Percentiles rank a stretch among this genome's conserved stretches.
These are phyloP conservation scores for Globisporangium uncinulatum DNA, from an alignment of 352 stramenopile genomes.

Conservation along the genomic window DNA sequence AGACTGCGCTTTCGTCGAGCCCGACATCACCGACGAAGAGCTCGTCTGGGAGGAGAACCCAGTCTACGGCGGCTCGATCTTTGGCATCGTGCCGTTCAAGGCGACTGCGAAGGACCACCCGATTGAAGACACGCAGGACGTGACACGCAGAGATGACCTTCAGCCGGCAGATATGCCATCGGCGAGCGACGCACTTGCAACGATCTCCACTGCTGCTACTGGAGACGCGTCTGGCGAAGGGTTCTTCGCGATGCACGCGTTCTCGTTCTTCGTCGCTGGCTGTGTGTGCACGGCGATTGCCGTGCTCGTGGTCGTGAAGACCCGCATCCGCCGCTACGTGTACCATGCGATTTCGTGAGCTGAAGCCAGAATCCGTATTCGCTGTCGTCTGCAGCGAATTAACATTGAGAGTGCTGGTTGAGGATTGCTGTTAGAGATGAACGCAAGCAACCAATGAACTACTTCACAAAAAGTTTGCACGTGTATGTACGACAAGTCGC, in stretches of 20 bases:
- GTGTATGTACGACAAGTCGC: no score
- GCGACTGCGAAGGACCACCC: slow-evolving; percentile 73
- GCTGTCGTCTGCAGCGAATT: no score
- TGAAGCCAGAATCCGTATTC: no score
- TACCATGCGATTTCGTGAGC: slow-evolving; percentile 52
- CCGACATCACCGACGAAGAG: slow-evolving; percentile 46
- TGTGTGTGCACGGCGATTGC: slow-evolving; percentile 42
- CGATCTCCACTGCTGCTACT: background rate
- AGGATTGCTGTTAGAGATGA: no score
- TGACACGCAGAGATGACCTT: slow-evolving; percentile 54
- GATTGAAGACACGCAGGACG: slow-evolving; percentile 84
- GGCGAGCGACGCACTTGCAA: slow-evolving; percentile 11
- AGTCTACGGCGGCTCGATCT: slow-evolving; percentile 54
- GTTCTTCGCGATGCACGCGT: slow-evolving; percentile 24
- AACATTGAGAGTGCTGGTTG: no score
- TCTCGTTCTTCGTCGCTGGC: slow-evolving; percentile 57
- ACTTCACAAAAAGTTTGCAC: no score
- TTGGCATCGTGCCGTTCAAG: slow-evolving; percentile 52
- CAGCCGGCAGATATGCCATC: slow-evolving; percentile 14
- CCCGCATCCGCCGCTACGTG: slow-evolving; percentile 41
- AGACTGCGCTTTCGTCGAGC: slow-evolving; percentile 80
- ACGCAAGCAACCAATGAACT: no score
- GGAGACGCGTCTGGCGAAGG: slow-evolving; percentile 1
- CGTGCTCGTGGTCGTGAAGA: slow-evolving; percentile 39
- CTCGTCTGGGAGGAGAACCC: slow-evolving; percentile 47